A percentile compares a stretch with the other conserved stretches of the same genome.
Conservation (phyloP, 2,329 filamentous ascomycete species). For the Tolypocladium ovalisporum region DNA sequence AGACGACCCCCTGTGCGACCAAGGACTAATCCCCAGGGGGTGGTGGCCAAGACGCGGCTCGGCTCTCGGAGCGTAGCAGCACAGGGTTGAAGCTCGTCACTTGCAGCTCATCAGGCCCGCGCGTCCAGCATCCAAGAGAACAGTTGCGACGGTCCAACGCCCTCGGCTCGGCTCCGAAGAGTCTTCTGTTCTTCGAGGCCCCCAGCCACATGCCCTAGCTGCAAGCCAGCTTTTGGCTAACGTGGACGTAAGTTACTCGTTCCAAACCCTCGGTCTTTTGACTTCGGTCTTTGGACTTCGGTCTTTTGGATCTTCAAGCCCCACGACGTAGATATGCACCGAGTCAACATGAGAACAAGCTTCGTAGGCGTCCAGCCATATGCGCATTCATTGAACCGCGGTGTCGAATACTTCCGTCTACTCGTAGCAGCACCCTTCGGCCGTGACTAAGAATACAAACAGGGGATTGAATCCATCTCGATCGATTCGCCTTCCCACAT, state of each 20-base stretch:
- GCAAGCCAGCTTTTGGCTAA: no score
- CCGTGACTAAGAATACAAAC: neutral
- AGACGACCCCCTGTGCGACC: neutral
- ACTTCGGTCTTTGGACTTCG: neutral
- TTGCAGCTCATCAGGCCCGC: neutral
- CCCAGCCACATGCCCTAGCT: no score
- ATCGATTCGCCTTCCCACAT: neutral
- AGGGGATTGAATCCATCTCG: constrained; percentile 1
- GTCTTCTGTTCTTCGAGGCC: no score
- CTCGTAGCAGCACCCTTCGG: neutral
- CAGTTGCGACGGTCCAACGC: no score
- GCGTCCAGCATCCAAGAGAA: no score
- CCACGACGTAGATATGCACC: neutral
- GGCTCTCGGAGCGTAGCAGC: neutral
- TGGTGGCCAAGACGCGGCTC: neutral
- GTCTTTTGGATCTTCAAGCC: neutral
- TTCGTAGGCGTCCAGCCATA: neutral
- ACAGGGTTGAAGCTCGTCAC: neutral
- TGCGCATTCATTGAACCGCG: neutral
- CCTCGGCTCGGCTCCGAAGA: neutral
- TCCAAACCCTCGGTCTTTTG: neutral
- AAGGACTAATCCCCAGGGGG: no score
- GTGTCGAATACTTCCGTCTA: no score
- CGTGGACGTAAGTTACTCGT: no score
- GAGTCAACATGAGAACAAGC: neutral